phyloP scores from a whole-genome alignment of 2,329 filamentous ascomycete species.

The Aspergillus intermedius region DNA sequence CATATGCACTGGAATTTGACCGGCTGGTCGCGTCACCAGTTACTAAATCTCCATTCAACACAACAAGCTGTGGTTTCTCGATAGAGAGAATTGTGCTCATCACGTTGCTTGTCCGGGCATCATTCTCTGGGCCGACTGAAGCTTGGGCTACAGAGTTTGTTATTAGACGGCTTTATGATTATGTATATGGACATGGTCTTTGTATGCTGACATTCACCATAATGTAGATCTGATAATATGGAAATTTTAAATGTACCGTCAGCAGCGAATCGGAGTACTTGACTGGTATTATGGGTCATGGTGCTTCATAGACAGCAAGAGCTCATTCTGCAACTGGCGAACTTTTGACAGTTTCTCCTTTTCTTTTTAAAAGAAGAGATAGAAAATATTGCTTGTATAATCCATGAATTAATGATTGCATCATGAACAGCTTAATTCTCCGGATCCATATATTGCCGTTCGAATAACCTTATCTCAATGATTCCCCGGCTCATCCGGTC shows the following conservation, averaged over 20 bases:
- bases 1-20: constrained; percentile 50
- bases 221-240: constrained; percentile 65
- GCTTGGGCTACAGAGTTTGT: constrained; percentile 24
- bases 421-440: no score
- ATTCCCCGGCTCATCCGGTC: no score
- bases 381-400: no score
- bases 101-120: constrained; percentile 51
- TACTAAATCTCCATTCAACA: constrained; percentile 66
- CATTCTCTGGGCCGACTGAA: constrained; percentile 32
- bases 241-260: constrained; percentile 42
- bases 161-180: not conserved
- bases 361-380: no score
- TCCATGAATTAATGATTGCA: no score
- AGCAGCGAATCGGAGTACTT: constrained; percentile 15
- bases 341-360: no score
- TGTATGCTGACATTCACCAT: constrained; percentile 55
- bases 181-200: not conserved
- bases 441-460: no score
- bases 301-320: constrained; percentile 22
- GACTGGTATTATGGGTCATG: not conserved
- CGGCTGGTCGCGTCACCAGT: constrained; percentile 57
- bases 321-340: no score
- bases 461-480: no score
- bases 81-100: constrained; percentile 53
- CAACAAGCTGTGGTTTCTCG: constrained; percentile 55